Evolutionary conservation across 164 flowering plant species (phyloP).

Genomic region (Stephania cephalantha): DNA sequence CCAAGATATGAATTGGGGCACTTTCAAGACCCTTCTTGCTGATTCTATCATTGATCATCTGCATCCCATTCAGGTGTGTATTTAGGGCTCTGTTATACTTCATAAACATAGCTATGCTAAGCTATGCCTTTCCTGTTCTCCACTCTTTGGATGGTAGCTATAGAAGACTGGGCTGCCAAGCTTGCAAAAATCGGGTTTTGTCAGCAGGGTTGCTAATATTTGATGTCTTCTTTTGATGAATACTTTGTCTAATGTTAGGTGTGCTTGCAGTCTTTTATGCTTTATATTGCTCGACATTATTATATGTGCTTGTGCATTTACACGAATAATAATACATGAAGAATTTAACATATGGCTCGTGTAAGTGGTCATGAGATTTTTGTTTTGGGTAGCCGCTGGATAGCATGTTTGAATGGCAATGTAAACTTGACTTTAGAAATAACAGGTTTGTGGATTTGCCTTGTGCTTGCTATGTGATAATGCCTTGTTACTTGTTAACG

Average conservation of each 20-base stretch:
- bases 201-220: background rate
- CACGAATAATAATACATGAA: background rate
- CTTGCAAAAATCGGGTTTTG: background rate
- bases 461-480: background rate
- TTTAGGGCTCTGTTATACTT: background rate
- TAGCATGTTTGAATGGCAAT: background rate
- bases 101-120: background rate
- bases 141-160: background rate
- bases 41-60: slow-evolving; percentile 84
- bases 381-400: background rate
- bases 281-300: background rate
- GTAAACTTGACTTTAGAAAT: background rate
- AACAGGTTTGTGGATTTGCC: background rate
- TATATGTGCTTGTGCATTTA: background rate
- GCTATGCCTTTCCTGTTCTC: background rate
- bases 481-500: background rate
- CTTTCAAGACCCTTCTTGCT: slow-evolving; percentile 59
- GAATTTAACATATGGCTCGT: background rate
- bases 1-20: slow-evolving; percentile 82
- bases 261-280: background rate
- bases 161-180: background rate
- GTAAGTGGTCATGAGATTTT: background rate
- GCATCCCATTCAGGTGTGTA: slow-evolving; percentile 78
- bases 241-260: background rate
- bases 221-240: background rate